Conservation (phyloP, 805 yeast species). For the Sugiyamaella smithiae region DNA sequence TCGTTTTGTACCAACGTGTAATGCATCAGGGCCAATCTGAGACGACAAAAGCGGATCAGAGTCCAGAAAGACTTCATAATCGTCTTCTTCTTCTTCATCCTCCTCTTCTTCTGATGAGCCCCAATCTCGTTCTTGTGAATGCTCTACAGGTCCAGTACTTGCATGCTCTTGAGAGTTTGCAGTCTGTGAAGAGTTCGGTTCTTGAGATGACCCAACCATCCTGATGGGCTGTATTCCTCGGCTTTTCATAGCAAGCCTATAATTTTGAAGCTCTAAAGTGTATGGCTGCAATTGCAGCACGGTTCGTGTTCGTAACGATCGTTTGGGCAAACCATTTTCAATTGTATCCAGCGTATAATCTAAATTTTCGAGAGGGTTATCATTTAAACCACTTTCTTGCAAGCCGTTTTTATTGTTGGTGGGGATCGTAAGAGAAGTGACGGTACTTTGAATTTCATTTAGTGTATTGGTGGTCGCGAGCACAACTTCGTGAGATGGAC, state of each 20-base stretch:
- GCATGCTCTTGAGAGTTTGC: not conserved
- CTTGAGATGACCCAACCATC: not conserved
- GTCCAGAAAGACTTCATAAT: not conserved
- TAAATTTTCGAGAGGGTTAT: not conserved
- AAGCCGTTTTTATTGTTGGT: not conserved
- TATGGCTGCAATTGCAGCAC: constrained; percentile 18
- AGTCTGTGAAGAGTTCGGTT: not conserved
- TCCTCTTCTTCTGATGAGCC: not conserved
- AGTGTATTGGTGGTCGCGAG: too few species aligned
- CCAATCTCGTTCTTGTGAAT: not conserved
- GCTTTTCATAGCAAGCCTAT: constrained; percentile 2
- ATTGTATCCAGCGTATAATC: not conserved
- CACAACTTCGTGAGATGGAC: too few species aligned
- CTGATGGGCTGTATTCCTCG: constrained; percentile 11
- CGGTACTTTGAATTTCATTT: not conserved
- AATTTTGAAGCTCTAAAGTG: constrained; percentile 13
- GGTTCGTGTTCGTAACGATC: constrained; percentile 12
- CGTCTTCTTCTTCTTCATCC: constrained; percentile 8
- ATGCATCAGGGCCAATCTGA: not conserved
- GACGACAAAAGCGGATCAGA: not conserved
- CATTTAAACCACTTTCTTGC: not conserved
- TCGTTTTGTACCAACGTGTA: not conserved
- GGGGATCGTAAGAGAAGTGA: not conserved
- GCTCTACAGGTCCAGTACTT: not conserved
- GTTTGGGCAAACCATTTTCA: not conserved